phyloP scores from a whole-genome alignment of 2,329 filamentous ascomycete genomes.

The Neopestalotiopsis clavispora region DNA sequence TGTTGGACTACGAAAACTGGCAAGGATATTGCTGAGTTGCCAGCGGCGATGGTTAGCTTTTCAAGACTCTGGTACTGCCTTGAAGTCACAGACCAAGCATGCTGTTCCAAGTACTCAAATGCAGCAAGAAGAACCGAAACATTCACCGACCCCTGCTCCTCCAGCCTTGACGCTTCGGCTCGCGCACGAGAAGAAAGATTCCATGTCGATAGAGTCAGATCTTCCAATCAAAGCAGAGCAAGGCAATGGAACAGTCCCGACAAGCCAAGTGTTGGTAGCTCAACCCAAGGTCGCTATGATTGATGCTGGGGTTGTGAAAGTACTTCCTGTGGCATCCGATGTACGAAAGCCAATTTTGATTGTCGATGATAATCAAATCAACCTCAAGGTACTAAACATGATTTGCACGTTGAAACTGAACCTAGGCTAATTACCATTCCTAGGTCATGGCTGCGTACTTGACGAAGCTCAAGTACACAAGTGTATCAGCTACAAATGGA shows the following conservation, averaged over 20 bases:
- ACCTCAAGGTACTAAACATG: conserved; percentile 28
- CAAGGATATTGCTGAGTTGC: background rate
- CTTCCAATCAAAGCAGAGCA: background rate
- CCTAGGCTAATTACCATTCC: background rate
- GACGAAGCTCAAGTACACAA: conserved; percentile 36
- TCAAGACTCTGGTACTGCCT: background rate
- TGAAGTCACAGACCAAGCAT: background rate
- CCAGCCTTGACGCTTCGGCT: background rate
- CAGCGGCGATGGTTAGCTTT: background rate
- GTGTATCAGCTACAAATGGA: conserved; percentile 40
- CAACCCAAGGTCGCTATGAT: background rate
- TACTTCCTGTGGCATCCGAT: background rate
- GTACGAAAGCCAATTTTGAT: conserved; percentile 29
- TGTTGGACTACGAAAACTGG: conserved; percentile 2
- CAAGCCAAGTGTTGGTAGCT: background rate
- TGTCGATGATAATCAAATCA: conserved; percentile 48
- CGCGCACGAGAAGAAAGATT: background rate
- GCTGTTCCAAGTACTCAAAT: background rate
- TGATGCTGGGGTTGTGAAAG: background rate
- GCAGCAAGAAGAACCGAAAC: background rate
- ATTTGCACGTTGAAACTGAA: background rate
- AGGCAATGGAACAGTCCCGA: background rate
- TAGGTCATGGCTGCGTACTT: conserved; percentile 36
- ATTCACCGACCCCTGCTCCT: background rate
- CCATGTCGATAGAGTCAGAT: background rate